These are phyloP conservation scores for Acephala macrosclerotiorum DNA, from an alignment of 2,329 filamentous ascomycete species.

Conservation along the genomic window DNA sequence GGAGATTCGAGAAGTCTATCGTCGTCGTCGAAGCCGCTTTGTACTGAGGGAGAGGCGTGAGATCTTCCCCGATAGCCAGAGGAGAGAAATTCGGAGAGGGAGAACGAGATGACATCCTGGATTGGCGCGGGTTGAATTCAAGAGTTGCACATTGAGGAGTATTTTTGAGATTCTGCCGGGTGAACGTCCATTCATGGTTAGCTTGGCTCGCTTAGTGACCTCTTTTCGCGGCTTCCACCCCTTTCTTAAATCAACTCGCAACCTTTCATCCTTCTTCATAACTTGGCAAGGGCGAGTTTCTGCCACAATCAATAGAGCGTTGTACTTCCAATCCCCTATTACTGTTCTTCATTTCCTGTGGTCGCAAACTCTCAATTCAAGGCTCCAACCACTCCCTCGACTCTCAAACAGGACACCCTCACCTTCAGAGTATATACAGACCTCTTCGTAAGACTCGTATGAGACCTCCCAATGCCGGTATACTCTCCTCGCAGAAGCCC, in stretches of 20 bases:
- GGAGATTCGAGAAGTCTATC: slow-evolving; percentile 75
- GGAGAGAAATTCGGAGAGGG: slow-evolving; percentile 44
- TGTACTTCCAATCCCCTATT: background rate
- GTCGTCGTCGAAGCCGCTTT: slow-evolving; percentile 60
- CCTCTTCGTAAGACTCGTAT: background rate
- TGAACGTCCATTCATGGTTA: background rate
- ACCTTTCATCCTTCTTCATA: slow-evolving; percentile 1
- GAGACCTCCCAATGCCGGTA: background rate
- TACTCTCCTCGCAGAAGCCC: background rate
- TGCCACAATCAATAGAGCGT: slow-evolving; percentile 19
- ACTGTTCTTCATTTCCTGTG: background rate
- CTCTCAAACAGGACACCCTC: background rate
- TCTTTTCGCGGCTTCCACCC: background rate
- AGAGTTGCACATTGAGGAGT: background rate
- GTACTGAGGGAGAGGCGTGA: slow-evolving; percentile 66
- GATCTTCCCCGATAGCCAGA: slow-evolving; percentile 56
- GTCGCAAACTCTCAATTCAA: background rate
- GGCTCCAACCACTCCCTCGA: background rate
- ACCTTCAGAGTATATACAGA: background rate
- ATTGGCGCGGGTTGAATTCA: background rate
- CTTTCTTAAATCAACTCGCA: background rate
- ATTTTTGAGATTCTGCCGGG: background rate
- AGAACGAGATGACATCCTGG: slow-evolving; percentile 38
- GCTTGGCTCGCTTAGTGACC: background rate
- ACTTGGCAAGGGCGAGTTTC: slow-evolving; percentile 5